These are phyloP conservation scores for Nakazawaea ernobii DNA, from an alignment of 805 yeast species.

Conservation along the genomic window DNA sequence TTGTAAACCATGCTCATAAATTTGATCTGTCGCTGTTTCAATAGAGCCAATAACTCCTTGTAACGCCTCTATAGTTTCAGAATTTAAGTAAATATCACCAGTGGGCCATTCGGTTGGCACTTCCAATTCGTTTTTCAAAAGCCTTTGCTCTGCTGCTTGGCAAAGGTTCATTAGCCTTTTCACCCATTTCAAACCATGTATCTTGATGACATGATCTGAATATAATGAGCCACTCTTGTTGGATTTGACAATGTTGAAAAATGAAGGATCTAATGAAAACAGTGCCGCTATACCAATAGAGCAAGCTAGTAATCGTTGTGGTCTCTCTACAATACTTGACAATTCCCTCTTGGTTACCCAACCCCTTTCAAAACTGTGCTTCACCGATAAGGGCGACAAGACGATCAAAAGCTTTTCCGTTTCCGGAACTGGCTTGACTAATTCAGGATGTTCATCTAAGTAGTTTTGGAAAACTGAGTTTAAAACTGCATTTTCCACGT, in stretches of 20 bases:
- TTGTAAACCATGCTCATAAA: conserved; percentile 30
- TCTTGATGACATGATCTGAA: conserved; percentile 55
- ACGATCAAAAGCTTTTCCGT: conserved; percentile 52
- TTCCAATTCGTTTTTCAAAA: conserved; percentile 52
- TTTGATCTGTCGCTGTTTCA: conserved; percentile 61
- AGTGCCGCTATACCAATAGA: conserved; percentile 80
- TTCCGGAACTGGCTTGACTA: conserved; percentile 19
- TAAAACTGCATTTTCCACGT: not conserved
- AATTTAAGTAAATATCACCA: conserved; percentile 73
- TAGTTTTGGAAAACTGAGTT: not conserved
- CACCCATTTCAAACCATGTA: conserved; percentile 78
- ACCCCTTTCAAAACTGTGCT: conserved; percentile 66
- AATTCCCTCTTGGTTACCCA: conserved; percentile 71
- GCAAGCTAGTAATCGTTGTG: conserved; percentile 70
- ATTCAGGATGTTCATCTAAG: not conserved
- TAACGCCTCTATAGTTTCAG: conserved; percentile 60
- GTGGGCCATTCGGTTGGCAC: conserved; percentile 80
- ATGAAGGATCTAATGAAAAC: conserved; percentile 57
- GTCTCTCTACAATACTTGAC: conserved; percentile 73
- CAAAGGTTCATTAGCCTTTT: conserved; percentile 52
- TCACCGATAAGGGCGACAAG: conserved; percentile 62
- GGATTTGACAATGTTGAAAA: conserved; percentile 41
- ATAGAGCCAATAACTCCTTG: conserved; percentile 76
- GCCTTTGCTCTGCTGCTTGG: conserved; percentile 47
- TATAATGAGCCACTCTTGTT: conserved; percentile 33